Conservation (phyloP, 805 yeast species). For the Lachancea meyersii region DNA sequence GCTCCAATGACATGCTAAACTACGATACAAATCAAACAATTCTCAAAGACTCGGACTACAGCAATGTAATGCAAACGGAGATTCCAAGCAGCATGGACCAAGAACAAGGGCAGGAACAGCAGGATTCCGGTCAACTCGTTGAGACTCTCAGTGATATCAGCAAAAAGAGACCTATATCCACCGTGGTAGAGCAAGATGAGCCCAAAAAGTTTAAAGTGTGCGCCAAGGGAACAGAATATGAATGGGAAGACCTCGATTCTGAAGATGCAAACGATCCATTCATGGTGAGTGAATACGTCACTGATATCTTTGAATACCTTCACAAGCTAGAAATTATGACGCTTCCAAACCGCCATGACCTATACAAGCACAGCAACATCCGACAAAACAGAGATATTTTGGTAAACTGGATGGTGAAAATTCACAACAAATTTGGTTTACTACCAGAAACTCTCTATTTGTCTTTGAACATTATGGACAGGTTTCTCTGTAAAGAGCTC, state of each 20-base stretch:
- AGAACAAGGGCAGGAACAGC: not conserved
- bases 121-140: not conserved
- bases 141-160: constrained; percentile 16
- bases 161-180: constrained; percentile 33
- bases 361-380: constrained; percentile 39
- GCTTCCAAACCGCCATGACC: constrained; percentile 45
- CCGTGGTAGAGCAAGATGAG: constrained; percentile 29
- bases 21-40: constrained; percentile 8
- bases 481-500: constrained; percentile 70
- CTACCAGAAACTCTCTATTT: constrained; percentile 82
- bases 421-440: constrained; percentile 76
- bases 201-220: constrained; percentile 33
- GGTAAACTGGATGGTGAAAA: constrained; percentile 92
- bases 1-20: constrained; percentile 8
- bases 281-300: constrained; percentile 91
- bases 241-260: constrained; percentile 73
- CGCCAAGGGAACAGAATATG: constrained; percentile 34
- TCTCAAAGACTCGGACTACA: constrained; percentile 7
- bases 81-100: not conserved
- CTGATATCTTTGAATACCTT: constrained; percentile 76
- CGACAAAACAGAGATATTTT: constrained; percentile 58
- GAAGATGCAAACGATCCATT: constrained; percentile 76
- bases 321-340: constrained; percentile 66
- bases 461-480: constrained; percentile 81
- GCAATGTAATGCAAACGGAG: constrained; percentile 4